Evolutionary conservation across 768 basidiomycete genomes (phyloP).

Genomic region (Lactarius evosmus): DNA sequence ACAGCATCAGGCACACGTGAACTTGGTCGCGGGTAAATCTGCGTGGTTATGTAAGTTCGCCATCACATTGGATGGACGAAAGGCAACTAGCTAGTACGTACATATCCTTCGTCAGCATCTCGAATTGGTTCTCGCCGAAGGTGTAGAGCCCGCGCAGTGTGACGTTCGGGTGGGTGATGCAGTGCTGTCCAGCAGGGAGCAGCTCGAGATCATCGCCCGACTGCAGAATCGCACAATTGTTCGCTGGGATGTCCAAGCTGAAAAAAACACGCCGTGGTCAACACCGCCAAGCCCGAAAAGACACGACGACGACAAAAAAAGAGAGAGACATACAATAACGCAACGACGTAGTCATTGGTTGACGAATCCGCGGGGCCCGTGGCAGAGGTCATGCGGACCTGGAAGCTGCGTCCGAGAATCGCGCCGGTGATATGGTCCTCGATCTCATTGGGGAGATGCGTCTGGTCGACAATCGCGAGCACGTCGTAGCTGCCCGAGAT

Average conservation of each 20-base stretch:
- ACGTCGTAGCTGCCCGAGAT: slow-evolving; percentile 73
- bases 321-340: slow-evolving; percentile 66
- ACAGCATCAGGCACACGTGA: slow-evolving; percentile 78
- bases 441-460: slow-evolving; percentile 60
- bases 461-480: slow-evolving; percentile 80
- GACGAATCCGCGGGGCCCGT: slow-evolving; percentile 45
- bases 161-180: slow-evolving; percentile 79
- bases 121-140: slow-evolving; percentile 77
- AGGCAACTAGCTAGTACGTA: slow-evolving; percentile 40
- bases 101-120: slow-evolving; percentile 89
- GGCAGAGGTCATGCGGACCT: slow-evolving; percentile 62
- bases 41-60: not conserved
- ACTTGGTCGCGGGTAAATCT: slow-evolving; percentile 87
- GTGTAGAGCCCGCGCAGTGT: slow-evolving; percentile 78
- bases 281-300: not conserved
- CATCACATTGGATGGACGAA: not conserved
- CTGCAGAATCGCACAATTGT: slow-evolving; percentile 83
- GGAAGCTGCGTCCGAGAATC: slow-evolving; percentile 67
- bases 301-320: slow-evolving; percentile 12
- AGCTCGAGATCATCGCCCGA: slow-evolving; percentile 76
- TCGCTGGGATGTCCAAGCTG: slow-evolving; percentile 80
- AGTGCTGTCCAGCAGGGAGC: slow-evolving; percentile 78
- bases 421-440: slow-evolving; percentile 61
- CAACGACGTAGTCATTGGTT: slow-evolving; percentile 62
- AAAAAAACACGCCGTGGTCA: slow-evolving; percentile 7